phyloP scores from a whole-genome alignment of 495 filamentous ascomycete genomes.

The Hyaloscypha variabilis region DNA sequence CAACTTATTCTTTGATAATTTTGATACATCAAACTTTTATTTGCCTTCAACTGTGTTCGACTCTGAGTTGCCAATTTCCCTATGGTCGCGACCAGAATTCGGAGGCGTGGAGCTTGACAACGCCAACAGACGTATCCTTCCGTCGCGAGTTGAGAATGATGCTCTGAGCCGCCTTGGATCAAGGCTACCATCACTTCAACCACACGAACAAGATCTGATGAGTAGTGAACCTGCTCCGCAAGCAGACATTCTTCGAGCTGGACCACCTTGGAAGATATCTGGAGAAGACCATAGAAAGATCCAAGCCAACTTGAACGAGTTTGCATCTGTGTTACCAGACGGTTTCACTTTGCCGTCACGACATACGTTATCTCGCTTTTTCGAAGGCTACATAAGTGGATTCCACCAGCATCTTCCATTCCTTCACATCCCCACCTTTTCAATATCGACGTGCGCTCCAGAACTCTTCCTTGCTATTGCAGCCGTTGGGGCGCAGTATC shows the following conservation, averaged over 20 bases:
- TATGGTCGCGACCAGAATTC: conserved; percentile 41
- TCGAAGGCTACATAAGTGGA: conserved; percentile 68
- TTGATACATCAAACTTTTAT: conserved; percentile 44
- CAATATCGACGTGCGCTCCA: conserved; percentile 52
- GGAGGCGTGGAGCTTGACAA: conserved; percentile 1
- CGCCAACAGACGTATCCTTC: conserved; percentile 39
- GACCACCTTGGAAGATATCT: conserved; percentile 66
- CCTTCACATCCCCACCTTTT: conserved; percentile 65
- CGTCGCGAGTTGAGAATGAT: conserved; percentile 41
- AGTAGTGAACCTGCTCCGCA: conserved; percentile 45
- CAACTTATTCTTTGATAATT: conserved; percentile 55
- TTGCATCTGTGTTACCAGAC: conserved; percentile 65
- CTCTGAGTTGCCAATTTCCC: conserved; percentile 45
- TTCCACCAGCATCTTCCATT: conserved; percentile 72
- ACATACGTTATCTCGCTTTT: conserved; percentile 64
- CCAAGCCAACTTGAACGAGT: conserved; percentile 64
- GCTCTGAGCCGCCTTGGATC: conserved; percentile 69
- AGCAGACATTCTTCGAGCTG: conserved; percentile 38
- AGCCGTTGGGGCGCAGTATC: conserved; percentile 68
- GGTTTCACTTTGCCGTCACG: conserved; percentile 67
- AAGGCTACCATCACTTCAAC: conserved; percentile 67
- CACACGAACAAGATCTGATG: conserved; percentile 61
- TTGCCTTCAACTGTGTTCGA: conserved; percentile 51
- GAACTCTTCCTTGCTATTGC: conserved; percentile 66
- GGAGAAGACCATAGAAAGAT: conserved; percentile 64